A percentile compares a stretch with the other conserved stretches of the same genome.
phyloP scores from a whole-genome alignment of 208 protist species.

The Leptomonas pyrrhocoris region DNA sequence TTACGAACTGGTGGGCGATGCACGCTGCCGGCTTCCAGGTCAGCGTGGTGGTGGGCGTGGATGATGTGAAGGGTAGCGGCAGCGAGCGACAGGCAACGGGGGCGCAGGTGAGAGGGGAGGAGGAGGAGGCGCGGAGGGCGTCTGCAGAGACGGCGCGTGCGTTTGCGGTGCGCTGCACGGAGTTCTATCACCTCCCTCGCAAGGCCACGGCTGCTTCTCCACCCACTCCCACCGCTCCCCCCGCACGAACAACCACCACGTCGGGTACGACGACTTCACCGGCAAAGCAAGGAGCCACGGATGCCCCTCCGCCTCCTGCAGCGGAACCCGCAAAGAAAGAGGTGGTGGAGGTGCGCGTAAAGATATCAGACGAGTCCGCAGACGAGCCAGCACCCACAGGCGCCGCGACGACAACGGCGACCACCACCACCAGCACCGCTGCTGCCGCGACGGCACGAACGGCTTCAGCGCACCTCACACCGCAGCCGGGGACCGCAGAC shows the following conservation, averaged over 20 bases:
- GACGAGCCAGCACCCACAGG: neutral
- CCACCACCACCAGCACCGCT: too few species aligned
- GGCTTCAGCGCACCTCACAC: neutral
- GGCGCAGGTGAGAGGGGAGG: neutral
- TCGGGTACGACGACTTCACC: neutral
- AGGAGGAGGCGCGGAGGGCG: slow-evolving; percentile 1
- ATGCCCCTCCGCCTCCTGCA: neutral
- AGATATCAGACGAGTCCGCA: neutral
- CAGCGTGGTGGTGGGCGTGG: slow-evolving; percentile 26
- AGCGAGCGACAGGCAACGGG: neutral
- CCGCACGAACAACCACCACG: neutral
- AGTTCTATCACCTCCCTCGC: slow-evolving; percentile 18
- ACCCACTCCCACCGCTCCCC: neutral
- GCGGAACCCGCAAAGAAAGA: neutral
- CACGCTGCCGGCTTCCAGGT: slow-evolving; percentile 29
- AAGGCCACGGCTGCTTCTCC: neutral
- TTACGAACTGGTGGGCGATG: slow-evolving; percentile 24
- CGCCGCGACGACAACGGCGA: neutral
- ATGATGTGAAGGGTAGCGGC: neutral
- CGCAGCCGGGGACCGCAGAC: neutral
- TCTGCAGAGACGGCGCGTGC: slow-evolving; percentile 27
- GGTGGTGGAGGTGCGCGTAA: slow-evolving; percentile 10
- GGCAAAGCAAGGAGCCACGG: neutral
- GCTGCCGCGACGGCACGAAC: neutral
- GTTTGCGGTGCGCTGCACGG: slow-evolving; percentile 19